phyloP scores from a whole-genome alignment of 1,139 yeast genomes.

The Scheffersomyces insectosa region DNA sequence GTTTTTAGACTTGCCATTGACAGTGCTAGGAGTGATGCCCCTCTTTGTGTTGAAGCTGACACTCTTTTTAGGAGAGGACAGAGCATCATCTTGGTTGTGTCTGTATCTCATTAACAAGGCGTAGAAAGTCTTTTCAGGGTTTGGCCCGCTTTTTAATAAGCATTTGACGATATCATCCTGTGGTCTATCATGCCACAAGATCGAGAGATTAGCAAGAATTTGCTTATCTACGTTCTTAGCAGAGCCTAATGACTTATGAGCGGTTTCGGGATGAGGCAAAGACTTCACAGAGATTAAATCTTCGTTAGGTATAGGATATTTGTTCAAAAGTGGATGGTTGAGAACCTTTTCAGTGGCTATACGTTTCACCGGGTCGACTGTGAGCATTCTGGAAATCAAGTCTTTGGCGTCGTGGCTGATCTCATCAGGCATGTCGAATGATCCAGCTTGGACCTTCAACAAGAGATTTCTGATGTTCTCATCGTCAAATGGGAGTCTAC shows the following conservation, averaged over 20 bases:
- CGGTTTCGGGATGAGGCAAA: slow-evolving; percentile 66
- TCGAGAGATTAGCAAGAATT: slow-evolving; percentile 66
- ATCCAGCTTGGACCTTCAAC: slow-evolving; percentile 74
- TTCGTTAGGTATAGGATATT: slow-evolving; percentile 57
- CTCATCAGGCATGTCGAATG: slow-evolving; percentile 69
- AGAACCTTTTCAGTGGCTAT: slow-evolving; percentile 76
- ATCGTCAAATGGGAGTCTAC: slow-evolving; percentile 81
- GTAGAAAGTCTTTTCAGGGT: slow-evolving; percentile 75
- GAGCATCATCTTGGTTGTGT: slow-evolving; percentile 42
- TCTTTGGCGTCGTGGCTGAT: slow-evolving; percentile 69
- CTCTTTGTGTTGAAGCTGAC: slow-evolving; percentile 20
- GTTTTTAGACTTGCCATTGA: slow-evolving; percentile 15
- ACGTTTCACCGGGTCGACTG: slow-evolving; percentile 76
- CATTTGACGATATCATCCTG: slow-evolving; percentile 55
- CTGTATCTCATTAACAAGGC: slow-evolving; percentile 61
- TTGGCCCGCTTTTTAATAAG: slow-evolving; percentile 56
- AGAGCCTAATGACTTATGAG: slow-evolving; percentile 48
- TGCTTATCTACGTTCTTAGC: slow-evolving; percentile 58
- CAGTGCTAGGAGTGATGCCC: slow-evolving; percentile 16
- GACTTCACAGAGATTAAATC: slow-evolving; percentile 53
- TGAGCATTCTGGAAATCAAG: slow-evolving; percentile 68
- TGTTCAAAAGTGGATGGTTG: slow-evolving; percentile 70
- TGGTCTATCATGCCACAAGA: slow-evolving; percentile 73
- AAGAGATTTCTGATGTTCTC: slow-evolving; percentile 71
- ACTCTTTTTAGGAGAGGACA: slow-evolving; percentile 17